These are phyloP conservation scores for Aspergillus sp. DNA, from an alignment of 2,329 filamentous ascomycete species.

Conservation along the genomic window DNA sequence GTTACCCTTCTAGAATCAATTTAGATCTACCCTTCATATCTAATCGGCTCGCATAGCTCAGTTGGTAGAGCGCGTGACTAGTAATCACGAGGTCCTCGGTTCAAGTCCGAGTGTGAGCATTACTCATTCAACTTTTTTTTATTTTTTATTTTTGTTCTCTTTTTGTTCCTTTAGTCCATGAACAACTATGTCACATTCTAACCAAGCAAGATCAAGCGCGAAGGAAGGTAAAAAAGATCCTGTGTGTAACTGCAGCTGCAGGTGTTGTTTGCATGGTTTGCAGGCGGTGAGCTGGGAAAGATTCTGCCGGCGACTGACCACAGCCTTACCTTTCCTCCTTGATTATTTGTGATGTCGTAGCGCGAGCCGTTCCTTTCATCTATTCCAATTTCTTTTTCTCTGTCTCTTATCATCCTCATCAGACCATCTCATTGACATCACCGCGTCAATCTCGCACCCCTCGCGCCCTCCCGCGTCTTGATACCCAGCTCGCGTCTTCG, in stretches of 20 bases:
- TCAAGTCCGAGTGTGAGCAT: not conserved
- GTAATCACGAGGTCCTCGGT: too few species aligned
- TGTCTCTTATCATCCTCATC: not conserved
- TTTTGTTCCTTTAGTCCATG: too few species aligned
- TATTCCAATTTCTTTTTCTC: not conserved
- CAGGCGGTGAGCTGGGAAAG: not conserved
- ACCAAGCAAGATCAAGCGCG: too few species aligned
- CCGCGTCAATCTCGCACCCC: not conserved
- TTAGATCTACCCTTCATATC: too few species aligned
- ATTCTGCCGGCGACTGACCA: not conserved
- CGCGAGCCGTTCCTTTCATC: not conserved
- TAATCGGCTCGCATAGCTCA: too few species aligned
- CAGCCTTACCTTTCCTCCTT: not conserved
- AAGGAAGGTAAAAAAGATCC: not conserved
- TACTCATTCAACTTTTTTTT: not conserved
- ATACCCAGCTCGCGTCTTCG: not conserved
- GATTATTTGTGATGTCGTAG: not conserved
- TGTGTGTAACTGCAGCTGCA: not conserved
- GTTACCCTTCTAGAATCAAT: too few species aligned
- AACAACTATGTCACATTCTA: too few species aligned
- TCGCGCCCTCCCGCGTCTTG: not conserved
- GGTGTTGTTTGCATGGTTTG: conserved; percentile 9
- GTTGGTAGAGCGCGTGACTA: too few species aligned
- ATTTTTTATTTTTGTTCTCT: not conserved
- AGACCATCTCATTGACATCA: not conserved